Conservation (phyloP, 495 filamentous ascomycete genomes). For the Letharia lupina region DNA sequence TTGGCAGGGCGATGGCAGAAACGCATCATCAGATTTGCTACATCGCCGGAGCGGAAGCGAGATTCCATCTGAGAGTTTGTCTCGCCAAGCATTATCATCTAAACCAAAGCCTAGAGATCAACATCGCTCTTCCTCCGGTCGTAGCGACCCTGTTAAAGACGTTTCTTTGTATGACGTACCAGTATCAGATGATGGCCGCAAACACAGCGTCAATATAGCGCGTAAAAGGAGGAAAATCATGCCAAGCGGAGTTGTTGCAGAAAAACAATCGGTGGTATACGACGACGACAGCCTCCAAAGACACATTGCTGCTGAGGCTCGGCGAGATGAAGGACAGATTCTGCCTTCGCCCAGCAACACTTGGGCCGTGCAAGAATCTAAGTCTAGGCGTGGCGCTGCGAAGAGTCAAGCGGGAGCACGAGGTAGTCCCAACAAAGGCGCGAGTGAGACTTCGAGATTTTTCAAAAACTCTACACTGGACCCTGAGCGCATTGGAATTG, state of each 20-base stretch:
- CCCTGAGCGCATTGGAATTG: neutral
- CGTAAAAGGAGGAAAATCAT: slow-evolving; percentile 14
- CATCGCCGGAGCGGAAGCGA: neutral
- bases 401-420: neutral
- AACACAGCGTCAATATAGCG: neutral
- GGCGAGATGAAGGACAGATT: neutral
- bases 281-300: slow-evolving; percentile 22
- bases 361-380: neutral
- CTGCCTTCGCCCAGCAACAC: neutral
- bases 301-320: slow-evolving; percentile 16
- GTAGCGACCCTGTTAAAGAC: neutral
- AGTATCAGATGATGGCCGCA: slow-evolving; percentile 33
- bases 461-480: neutral
- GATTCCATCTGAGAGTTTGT: neutral
- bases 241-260: neutral
- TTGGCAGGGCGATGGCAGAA: neutral
- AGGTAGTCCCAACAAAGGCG: neutral
- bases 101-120: neutral
- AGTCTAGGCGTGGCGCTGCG: neutral
- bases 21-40: neutral
- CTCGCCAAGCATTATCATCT: neutral
- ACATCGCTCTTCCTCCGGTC: neutral
- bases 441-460: neutral
- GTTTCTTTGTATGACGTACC: slow-evolving; percentile 33
- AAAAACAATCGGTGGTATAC: slow-evolving; percentile 2